Evolutionary conservation across 2,329 filamentous ascomycete genomes (phyloP).

Genomic region (Xylariales sp.): DNA sequence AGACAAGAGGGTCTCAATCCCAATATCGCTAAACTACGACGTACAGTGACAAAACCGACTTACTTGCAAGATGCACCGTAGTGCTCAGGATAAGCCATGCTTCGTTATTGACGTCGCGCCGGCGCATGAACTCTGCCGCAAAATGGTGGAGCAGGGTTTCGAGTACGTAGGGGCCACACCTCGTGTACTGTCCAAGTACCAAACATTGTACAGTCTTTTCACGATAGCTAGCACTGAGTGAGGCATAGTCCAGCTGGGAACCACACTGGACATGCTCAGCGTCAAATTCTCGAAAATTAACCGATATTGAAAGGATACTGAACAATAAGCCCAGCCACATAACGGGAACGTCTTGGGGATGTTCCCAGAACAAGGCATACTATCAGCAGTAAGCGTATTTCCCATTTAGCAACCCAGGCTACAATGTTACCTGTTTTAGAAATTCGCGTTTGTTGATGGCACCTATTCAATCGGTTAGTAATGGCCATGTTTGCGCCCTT

Average conservation of each 20-base stretch:
- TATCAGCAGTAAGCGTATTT: slow-evolving; percentile 37
- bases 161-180: slow-evolving; percentile 56
- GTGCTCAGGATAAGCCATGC: slow-evolving; percentile 52
- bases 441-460: slow-evolving; percentile 48
- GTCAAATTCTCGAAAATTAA: slow-evolving; percentile 40
- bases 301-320: slow-evolving; percentile 57
- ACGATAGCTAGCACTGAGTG: slow-evolving; percentile 38
- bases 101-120: slow-evolving; percentile 50
- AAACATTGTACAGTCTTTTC: slow-evolving; percentile 54
- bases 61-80: slow-evolving; percentile 46
- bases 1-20: background rate
- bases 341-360: slow-evolving; percentile 51
- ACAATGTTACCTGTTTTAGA: slow-evolving; percentile 42
- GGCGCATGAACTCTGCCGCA: slow-evolving; percentile 48
- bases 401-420: background rate
- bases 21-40: background rate
- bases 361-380: slow-evolving; percentile 59
- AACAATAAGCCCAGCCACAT: slow-evolving; percentile 62
- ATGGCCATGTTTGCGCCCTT: background rate
- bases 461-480: slow-evolving; percentile 33
- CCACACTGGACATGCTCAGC: slow-evolving; percentile 18
- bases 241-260: slow-evolving; percentile 19
- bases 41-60: background rate
- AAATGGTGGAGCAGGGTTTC: slow-evolving; percentile 54
- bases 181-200: slow-evolving; percentile 55